Conservation (phyloP, 2,329 filamentous ascomycete genomes). For the Metarhizium brunneum region DNA sequence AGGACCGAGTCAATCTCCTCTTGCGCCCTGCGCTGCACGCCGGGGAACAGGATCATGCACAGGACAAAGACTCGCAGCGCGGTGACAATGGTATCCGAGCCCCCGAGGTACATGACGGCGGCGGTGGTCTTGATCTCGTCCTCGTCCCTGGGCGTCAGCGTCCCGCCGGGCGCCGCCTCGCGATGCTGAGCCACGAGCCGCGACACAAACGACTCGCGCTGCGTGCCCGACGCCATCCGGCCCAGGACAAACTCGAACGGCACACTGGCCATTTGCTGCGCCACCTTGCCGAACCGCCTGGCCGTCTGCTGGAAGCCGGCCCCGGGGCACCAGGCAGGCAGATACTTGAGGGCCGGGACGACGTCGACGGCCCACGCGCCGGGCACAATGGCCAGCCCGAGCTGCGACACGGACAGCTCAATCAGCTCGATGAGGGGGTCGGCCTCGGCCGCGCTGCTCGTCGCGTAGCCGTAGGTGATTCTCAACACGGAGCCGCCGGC, state of each 20-base stretch:
- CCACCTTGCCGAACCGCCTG: slow-evolving; percentile 13
- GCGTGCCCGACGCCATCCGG: slow-evolving; percentile 14
- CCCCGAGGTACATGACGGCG: slow-evolving; percentile 7
- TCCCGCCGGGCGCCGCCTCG: background rate
- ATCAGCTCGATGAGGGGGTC: slow-evolving; percentile 22
- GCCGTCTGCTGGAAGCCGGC: slow-evolving; percentile 20
- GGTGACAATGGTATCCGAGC: slow-evolving; percentile 6
- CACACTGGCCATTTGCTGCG: slow-evolving; percentile 10
- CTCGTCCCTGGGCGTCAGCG: background rate
- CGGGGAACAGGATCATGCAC: slow-evolving; percentile 34
- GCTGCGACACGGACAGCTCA: slow-evolving; percentile 18
- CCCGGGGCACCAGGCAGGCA: slow-evolving; percentile 22
- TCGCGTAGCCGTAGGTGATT: slow-evolving; percentile 22
- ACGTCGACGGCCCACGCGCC: slow-evolving; percentile 24
- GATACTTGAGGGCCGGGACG: slow-evolving; percentile 18
- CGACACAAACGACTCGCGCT: slow-evolving; percentile 17
- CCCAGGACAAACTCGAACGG: slow-evolving; percentile 21
- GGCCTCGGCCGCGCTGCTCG: slow-evolving; percentile 13
- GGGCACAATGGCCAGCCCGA: slow-evolving; percentile 18
- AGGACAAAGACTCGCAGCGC: slow-evolving; percentile 24
- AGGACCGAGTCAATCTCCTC: slow-evolving; percentile 33
- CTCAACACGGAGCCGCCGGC: slow-evolving; percentile 9
- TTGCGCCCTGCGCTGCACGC: slow-evolving; percentile 31
- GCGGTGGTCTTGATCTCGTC: slow-evolving; percentile 3
- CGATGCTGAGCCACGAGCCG: background rate